Evolutionary conservation across 495 filamentous ascomycete genomes (phyloP).

Genomic region (Penicillium malachiteum): DNA sequence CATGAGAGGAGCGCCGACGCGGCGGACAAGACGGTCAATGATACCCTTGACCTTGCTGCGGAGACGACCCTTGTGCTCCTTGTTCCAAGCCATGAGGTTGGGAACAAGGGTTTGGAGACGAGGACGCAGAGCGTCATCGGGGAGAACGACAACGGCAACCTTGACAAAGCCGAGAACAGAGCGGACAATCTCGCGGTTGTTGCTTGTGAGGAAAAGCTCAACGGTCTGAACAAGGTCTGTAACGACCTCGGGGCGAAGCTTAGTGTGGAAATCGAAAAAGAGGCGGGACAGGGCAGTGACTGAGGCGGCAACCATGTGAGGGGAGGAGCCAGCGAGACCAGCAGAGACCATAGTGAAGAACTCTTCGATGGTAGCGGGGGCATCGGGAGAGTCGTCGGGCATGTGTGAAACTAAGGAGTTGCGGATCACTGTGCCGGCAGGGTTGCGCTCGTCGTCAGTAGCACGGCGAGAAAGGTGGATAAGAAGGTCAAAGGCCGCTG

Average conservation of each 20-base stretch:
- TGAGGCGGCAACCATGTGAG: slow-evolving; percentile 92
- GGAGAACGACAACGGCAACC: slow-evolving; percentile 84
- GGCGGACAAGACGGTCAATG: slow-evolving; percentile 84
- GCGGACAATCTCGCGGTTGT: slow-evolving; percentile 93
- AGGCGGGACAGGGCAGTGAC: slow-evolving; percentile 90
- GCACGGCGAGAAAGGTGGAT: slow-evolving; percentile 85
- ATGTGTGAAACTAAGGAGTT: slow-evolving; percentile 85
- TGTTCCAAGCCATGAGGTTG: slow-evolving; percentile 91
- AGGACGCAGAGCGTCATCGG: slow-evolving; percentile 69
- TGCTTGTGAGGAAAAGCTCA: slow-evolving; percentile 89
- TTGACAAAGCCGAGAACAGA: slow-evolving; percentile 94
- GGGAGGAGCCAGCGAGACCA: slow-evolving; percentile 83
- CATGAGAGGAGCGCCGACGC: slow-evolving; percentile 79
- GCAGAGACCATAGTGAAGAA: slow-evolving; percentile 98
- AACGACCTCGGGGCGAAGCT: slow-evolving; percentile 59
- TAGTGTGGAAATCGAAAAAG: slow-evolving; percentile 77
- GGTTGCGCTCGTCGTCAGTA: slow-evolving; percentile 49
- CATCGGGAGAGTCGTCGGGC: slow-evolving; percentile 73
- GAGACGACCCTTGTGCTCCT: slow-evolving; percentile 96
- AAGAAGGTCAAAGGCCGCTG: slow-evolving; percentile 84
- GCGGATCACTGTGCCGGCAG: slow-evolving; percentile 69
- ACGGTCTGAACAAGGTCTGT: slow-evolving; percentile 85
- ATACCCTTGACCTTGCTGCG: slow-evolving; percentile 97
- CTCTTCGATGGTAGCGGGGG: slow-evolving; percentile 78
- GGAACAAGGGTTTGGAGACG: slow-evolving; percentile 73